These are phyloP conservation scores for Aspergillus avenaceus DNA, from an alignment of 495 filamentous ascomycete species.

Conservation along the genomic window DNA sequence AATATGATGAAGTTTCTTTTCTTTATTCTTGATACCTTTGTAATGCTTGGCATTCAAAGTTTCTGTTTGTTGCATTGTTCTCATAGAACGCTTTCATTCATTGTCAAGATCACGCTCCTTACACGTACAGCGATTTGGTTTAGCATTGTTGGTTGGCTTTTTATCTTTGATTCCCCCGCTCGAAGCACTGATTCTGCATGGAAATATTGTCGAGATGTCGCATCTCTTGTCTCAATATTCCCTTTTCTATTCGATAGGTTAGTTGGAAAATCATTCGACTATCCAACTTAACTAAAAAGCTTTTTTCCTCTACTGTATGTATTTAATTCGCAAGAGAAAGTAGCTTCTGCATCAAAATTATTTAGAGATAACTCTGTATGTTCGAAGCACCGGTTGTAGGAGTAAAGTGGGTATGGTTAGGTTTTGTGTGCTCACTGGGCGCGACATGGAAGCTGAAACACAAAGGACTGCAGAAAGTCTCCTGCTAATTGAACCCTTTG, in stretches of 20 bases:
- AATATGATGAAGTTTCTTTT: slow-evolving; percentile 22
- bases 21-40: slow-evolving; percentile 15
- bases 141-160: slow-evolving; percentile 18
- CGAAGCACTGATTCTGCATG: slow-evolving; percentile 15
- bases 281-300: slow-evolving; percentile 10
- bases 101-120: slow-evolving; percentile 13
- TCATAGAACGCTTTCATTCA: slow-evolving; percentile 18
- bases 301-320: slow-evolving; percentile 15
- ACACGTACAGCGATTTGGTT: slow-evolving; percentile 16
- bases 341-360: not conserved
- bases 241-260: slow-evolving; percentile 10
- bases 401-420: not conserved
- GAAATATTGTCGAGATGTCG: slow-evolving; percentile 8
- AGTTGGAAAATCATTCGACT: not conserved
- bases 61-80: slow-evolving; percentile 3
- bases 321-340: slow-evolving; percentile 27
- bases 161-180: slow-evolving; percentile 22
- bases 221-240: slow-evolving; percentile 11
- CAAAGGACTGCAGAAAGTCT: not conserved
- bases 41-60: slow-evolving; percentile 6
- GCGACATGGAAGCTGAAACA: not conserved
- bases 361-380: too few species aligned
- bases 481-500: not conserved
- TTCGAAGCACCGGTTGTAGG: too few species aligned
- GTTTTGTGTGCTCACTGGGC: not conserved